These are phyloP conservation scores for Parachaetomium inaequale DNA, from an alignment of 495 filamentous ascomycete genomes.

Conservation along the genomic window DNA sequence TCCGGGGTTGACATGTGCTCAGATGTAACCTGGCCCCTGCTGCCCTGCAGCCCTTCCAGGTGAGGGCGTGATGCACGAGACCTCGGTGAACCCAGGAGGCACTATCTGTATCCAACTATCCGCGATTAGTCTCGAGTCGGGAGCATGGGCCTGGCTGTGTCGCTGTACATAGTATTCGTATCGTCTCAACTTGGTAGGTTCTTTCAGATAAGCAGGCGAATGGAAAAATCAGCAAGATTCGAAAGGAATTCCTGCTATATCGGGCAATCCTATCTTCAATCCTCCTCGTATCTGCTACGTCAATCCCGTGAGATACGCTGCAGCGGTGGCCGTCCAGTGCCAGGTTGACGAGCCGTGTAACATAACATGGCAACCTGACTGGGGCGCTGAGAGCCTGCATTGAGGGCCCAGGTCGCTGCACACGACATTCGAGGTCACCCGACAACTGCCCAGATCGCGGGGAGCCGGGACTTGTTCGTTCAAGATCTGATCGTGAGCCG, in stretches of 20 bases:
- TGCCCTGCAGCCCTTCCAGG: background rate
- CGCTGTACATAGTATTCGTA: no score
- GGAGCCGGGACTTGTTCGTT: background rate
- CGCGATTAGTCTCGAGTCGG: no score
- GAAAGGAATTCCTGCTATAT: no score
- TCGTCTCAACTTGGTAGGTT: no score
- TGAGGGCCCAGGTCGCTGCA: background rate
- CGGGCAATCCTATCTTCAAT: no score
- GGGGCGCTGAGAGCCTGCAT: background rate
- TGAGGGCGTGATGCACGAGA: background rate
- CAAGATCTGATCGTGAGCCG: background rate
- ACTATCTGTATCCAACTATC: background rate
- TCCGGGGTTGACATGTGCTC: background rate
- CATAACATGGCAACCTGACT: background rate
- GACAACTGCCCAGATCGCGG: background rate
- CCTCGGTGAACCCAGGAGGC: background rate
- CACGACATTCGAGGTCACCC: background rate
- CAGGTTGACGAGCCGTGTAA: constrained; percentile 8
- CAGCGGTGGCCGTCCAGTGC: background rate
- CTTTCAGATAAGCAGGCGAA: no score
- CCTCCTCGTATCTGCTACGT: background rate
- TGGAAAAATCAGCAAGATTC: no score
- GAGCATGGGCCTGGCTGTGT: no score
- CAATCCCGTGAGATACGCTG: background rate
- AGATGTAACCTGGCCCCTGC: constrained; percentile 8